Evolutionary conservation across 371 early-diverging fungal genomes (phyloP).

Genomic region (Zopfochytrium polystomum): DNA sequence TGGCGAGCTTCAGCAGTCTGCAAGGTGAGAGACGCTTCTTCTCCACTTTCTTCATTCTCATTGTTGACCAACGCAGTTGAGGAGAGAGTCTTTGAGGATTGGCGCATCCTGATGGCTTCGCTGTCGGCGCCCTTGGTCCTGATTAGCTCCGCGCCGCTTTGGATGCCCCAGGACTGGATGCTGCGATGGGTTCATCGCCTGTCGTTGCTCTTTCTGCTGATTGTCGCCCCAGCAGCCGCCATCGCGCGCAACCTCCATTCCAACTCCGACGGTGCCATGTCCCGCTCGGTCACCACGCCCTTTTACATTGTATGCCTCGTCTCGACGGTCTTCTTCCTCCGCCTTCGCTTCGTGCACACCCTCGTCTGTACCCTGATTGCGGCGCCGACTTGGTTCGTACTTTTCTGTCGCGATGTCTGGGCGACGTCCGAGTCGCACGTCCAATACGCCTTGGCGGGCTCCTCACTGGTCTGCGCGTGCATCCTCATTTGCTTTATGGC

Average conservation of each 20-base stretch:
- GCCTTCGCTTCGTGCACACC: conserved; percentile 42
- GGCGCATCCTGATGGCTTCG: conserved; percentile 24
- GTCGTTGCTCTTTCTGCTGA: conserved; percentile 22
- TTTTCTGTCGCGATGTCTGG: too few species aligned
- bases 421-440: conserved; percentile 1
- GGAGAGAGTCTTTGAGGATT: conserved; percentile 17
- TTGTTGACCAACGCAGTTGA: too few species aligned
- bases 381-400: conserved; percentile 34
- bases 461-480: conserved; percentile 33
- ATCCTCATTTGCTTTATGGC: conserved; percentile 36
- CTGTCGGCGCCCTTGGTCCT: conserved; percentile 28
- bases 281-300: conserved; percentile 33
- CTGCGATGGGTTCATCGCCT: conserved; percentile 28
- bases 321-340: conserved; percentile 39
- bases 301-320: conserved; percentile 43
- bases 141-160: conserved; percentile 7
- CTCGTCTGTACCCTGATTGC: conserved; percentile 28
- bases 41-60: too few species aligned
- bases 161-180: conserved; percentile 11
- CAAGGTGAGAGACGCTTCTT: too few species aligned
- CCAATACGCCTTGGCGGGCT: conserved; percentile 28
- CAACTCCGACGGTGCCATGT: conserved; percentile 1
- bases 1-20: too few species aligned
- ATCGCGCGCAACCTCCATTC: conserved; percentile 22
- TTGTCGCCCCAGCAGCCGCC: conserved; percentile 30